Base-by-base conservation (phyloP, 116 monocot genomes). In the Posidonia oceanica region DNA sequence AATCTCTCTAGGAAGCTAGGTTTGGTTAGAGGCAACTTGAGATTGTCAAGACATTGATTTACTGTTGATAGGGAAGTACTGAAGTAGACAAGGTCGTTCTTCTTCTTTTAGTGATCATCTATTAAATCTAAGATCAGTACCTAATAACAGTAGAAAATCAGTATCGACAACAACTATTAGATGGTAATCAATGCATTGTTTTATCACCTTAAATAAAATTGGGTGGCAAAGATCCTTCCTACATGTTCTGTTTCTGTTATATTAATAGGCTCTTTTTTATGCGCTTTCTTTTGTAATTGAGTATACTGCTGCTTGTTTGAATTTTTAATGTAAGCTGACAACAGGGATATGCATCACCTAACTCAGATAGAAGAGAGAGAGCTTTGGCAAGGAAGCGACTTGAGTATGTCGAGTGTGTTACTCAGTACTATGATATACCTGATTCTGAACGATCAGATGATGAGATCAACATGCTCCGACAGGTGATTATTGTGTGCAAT, bases 291-390 rank as follows among this genome's bases (percentile, higher is more conserved):
- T 40, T 68, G 58, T 42, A 36, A 38, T 59, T n/a, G 44, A 66
- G 59, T 74, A 41, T 37, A 22, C 55, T 58, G 38, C 54, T 69
- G 63, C 75, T 68, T 76, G 67, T 67, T 77, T 87, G 74, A 80
- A 76, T 87, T 83, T 90, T 77, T 87, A 88, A 77, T 86, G 79
- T 93, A 76, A 92, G 82, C 87, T 98, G 87, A 81, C 83, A 78
- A 90, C 98, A 98, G 98, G 98, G 98, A 84, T 98, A 98, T 87
- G 98, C 98, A 84, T 86, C 98, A 78, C 83, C 98, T 82, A 98
- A 93, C 93, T 86, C 93, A 86, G 98, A 98, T 92, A 82, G 97
- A 90, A 80, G 98, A 59, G 78, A 88, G 69, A 87, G 84, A 82
- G 82, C 89, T 82, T 72, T 98, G 52, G 72, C 82, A 23, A 83